Evolutionary conservation across 495 filamentous ascomycete species (phyloP).

Genomic region (Talaromyces wortmannii): DNA sequence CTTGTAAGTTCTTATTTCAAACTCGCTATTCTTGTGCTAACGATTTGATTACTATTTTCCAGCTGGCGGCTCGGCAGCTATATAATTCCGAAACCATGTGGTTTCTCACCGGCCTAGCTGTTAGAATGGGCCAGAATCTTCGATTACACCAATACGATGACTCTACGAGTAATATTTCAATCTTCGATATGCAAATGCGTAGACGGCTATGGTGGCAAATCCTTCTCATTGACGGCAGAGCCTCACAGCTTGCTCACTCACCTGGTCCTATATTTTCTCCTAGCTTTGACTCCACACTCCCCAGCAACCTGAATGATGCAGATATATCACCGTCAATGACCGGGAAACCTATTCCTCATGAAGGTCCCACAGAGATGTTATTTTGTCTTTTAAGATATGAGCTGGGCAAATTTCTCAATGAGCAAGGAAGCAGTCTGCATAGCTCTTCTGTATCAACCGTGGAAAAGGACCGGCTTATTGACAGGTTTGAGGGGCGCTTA

Average conservation of each 20-base stretch:
- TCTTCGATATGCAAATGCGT: slow-evolving; percentile 36
- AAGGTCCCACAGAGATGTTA: slow-evolving; percentile 61
- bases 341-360: slow-evolving; percentile 40
- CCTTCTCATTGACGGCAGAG: slow-evolving; percentile 21
- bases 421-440: slow-evolving; percentile 5
- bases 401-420: neutral
- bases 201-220: slow-evolving; percentile 35
- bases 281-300: slow-evolving; percentile 19
- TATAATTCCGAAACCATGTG: slow-evolving; percentile 33
- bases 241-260: slow-evolving; percentile 16
- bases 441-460: slow-evolving; percentile 25
- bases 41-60: neutral
- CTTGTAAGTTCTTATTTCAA: slow-evolving; percentile 16
- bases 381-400: slow-evolving; percentile 37
- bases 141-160: slow-evolving; percentile 36
- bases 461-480: slow-evolving; percentile 38
- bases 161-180: slow-evolving; percentile 20
- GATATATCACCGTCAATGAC: slow-evolving; percentile 51
- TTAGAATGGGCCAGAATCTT: slow-evolving; percentile 34
- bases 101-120: slow-evolving; percentile 32
- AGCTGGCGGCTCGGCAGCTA: slow-evolving; percentile 21
- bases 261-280: neutral
- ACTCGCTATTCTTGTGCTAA: neutral
- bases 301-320: slow-evolving; percentile 48
- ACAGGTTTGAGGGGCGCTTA: slow-evolving; percentile 23